phyloP scores from a whole-genome alignment of 2,329 filamentous ascomycete genomes.

The Colletotrichum destructivum region DNA sequence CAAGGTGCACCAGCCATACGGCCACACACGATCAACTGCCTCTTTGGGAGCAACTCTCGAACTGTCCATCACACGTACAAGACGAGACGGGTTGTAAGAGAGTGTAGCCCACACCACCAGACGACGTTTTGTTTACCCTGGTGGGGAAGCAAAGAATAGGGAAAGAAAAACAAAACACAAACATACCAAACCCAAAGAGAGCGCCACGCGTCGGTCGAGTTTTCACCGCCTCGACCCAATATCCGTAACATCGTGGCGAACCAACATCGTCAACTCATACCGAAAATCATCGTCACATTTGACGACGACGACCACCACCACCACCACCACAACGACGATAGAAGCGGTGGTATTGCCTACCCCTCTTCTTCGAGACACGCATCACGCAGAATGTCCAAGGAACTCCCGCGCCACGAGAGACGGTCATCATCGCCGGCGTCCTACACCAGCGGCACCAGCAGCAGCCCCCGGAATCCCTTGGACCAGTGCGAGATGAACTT shows the following conservation, averaged over 20 bases:
- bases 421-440: slow-evolving; percentile 21
- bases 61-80: not conserved
- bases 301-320: not conserved
- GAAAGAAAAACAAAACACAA: not conserved
- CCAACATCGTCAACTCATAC: not conserved
- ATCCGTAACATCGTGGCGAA: slow-evolving; percentile 10
- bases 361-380: not conserved
- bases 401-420: slow-evolving; percentile 37
- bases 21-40: slow-evolving; percentile 31
- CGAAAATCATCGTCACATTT: not conserved
- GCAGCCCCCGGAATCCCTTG: slow-evolving; percentile 9
- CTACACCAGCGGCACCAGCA: not conserved
- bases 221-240: not conserved
- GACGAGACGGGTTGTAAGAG: not conserved
- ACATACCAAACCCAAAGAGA: not conserved
- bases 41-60: slow-evolving; percentile 12
- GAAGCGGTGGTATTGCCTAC: not conserved
- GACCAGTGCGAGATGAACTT: slow-evolving; percentile 40
- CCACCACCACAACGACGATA: not conserved
- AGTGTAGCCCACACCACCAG: too few relatives aligned
- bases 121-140: too few relatives aligned
- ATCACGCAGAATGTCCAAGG: slow-evolving; percentile 24
- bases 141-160: not conserved
- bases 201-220: not conserved
- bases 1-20: slow-evolving; percentile 14